Percentiles rank a stretch among this genome's conserved stretches.
phyloP scores from a whole-genome alignment of 2,329 filamentous ascomycete genomes.

The Fusarium sacchari region DNA sequence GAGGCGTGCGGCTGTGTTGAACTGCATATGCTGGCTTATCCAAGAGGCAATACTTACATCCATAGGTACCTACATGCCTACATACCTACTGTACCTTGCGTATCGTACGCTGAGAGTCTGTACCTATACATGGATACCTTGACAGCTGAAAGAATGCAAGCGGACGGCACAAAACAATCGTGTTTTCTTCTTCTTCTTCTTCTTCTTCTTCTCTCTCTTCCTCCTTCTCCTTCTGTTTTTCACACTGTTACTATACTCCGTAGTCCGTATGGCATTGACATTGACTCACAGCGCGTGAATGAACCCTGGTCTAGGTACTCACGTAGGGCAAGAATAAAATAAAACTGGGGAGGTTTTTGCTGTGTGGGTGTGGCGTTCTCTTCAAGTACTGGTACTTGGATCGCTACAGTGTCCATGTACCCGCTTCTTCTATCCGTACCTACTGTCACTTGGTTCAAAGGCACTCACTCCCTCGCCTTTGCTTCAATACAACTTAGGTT shows the following conservation, averaged over 20 bases:
- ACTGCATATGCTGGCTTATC: slow-evolving; percentile 36
- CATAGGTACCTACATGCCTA: too few species aligned
- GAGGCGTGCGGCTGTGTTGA: slow-evolving; percentile 40
- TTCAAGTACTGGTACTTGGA: slow-evolving; percentile 39
- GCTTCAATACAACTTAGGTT: not conserved
- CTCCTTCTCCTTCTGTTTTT: not conserved
- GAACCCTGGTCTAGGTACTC: slow-evolving; percentile 12
- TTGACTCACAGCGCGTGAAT: slow-evolving; percentile 12
- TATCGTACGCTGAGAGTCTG: not conserved
- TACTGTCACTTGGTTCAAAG: slow-evolving; percentile 2
- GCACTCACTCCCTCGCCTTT: slow-evolving; percentile 24
- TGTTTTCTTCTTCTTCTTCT: not conserved
- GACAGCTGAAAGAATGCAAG: slow-evolving; percentile 22
- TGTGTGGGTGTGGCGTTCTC: slow-evolving; percentile 29
- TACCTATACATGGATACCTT: slow-evolving; percentile 3
- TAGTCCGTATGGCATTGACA: not conserved
- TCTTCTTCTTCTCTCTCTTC: not conserved
- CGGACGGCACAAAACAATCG: not conserved
- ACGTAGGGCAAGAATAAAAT: not conserved
- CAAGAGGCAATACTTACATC: slow-evolving; percentile 20
- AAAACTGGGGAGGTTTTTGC: slow-evolving; percentile 12
- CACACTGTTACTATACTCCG: not conserved
- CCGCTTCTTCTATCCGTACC: not conserved
- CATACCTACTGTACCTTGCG: slow-evolving; percentile 9
- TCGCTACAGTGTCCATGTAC: slow-evolving; percentile 21